phyloP scores from a whole-genome alignment of 345 rosid genomes.

The Syzygium aqueum region DNA sequence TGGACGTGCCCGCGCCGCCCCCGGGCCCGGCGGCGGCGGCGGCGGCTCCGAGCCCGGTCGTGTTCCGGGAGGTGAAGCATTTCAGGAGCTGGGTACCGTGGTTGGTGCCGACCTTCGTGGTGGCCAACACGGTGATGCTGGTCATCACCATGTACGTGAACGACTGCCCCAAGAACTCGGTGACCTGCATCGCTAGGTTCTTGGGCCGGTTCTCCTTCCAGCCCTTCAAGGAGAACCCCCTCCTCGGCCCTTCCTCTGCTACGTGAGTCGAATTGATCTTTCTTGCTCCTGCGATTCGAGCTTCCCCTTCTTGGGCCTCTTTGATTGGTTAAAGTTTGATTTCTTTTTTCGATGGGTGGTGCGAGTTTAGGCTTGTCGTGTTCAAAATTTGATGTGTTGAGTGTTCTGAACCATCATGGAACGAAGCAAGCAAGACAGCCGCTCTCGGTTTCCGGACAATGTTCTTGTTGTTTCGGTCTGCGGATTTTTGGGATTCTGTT shows the following conservation, averaged over 20 bases:
- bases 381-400: background rate
- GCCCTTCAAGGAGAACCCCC: conserved; percentile 83
- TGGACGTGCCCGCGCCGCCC: conserved; percentile 24
- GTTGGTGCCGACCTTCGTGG: conserved; percentile 67
- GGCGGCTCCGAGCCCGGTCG: conserved; percentile 14
- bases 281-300: no score
- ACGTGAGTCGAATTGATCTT: conserved; percentile 33
- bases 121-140: conserved; percentile 59
- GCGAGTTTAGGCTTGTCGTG: background rate
- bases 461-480: background rate
- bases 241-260: conserved; percentile 80
- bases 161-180: conserved; percentile 70
- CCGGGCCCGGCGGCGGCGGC: background rate
- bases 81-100: conserved; percentile 68
- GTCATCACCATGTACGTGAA: conserved; percentile 85
- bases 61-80: conserved; percentile 40
- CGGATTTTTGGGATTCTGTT: background rate
- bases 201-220: conserved; percentile 89
- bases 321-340: background rate
- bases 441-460: background rate
- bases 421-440: background rate
- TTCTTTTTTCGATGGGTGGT: background rate
- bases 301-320: background rate
- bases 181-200: conserved; percentile 55
- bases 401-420: background rate